Conservation (phyloP, 805 yeast species). For the baker's yeast (Saccharomyces cerevisiae) region DNA sequence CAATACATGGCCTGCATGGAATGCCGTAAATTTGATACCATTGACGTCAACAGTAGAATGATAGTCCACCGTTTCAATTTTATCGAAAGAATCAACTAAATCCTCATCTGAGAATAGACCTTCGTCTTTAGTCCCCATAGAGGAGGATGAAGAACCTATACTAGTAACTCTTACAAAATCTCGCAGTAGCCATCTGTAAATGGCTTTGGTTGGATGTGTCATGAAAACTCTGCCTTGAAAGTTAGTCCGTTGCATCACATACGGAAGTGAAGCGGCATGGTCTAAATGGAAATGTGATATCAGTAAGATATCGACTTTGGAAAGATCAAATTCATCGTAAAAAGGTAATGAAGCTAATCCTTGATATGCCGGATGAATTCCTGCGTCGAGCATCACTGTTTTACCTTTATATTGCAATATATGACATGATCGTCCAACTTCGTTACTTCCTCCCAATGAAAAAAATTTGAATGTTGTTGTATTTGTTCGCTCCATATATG, state of each 20-base stretch:
- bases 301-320: slow-evolving; percentile 75
- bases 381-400: slow-evolving; percentile 94
- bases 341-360: slow-evolving; percentile 91
- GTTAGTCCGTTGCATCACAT: slow-evolving; percentile 93
- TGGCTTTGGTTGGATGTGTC: slow-evolving; percentile 99
- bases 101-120: slow-evolving; percentile 86
- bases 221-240: slow-evolving; percentile 94
- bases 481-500: slow-evolving; percentile 10
- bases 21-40: slow-evolving; percentile 93
- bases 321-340: slow-evolving; percentile 88
- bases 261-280: slow-evolving; percentile 96
- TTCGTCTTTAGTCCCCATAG: slow-evolving; percentile 29
- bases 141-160: slow-evolving; percentile 36
- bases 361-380: slow-evolving; percentile 90
- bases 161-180: slow-evolving; percentile 90
- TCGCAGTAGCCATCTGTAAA: slow-evolving; percentile 86
- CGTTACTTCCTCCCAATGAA: slow-evolving; percentile 96
- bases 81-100: slow-evolving; percentile 74
- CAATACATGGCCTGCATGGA: slow-evolving; percentile 98
- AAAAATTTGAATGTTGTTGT: slow-evolving; percentile 53
- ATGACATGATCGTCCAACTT: slow-evolving; percentile 95
- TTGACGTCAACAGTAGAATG: slow-evolving; percentile 92
- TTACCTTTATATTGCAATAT: slow-evolving; percentile 87
- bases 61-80: slow-evolving; percentile 88
- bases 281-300: slow-evolving; percentile 95